A percentile compares a stretch with the other conserved stretches of the same genome.
Conservation (phyloP, 208 protist species). For the Crithidia sp. region DNA sequence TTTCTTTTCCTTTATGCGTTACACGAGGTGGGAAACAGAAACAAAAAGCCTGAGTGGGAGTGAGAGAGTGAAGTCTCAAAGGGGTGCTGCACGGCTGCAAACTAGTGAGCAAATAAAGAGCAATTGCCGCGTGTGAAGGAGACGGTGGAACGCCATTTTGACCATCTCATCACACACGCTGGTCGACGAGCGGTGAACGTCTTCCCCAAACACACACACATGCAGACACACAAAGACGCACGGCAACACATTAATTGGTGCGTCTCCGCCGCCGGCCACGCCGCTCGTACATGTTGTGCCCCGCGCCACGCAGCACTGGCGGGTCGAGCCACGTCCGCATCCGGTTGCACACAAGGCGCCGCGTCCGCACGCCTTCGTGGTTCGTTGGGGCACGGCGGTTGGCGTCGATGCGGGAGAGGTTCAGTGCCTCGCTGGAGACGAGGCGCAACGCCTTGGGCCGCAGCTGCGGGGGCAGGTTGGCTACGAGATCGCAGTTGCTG, state of each 20-base stretch:
- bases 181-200: too few relatives aligned
- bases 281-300: constrained; percentile 87
- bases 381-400: constrained; percentile 75
- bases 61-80: background rate
- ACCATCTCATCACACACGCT: too few relatives aligned
- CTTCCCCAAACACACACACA: constrained; percentile 8
- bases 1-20: too few relatives aligned
- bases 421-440: constrained; percentile 58
- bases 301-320: constrained; percentile 79
- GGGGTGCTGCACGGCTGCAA: background rate
- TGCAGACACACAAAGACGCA: background rate
- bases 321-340: constrained; percentile 86
- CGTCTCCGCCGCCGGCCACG: constrained; percentile 71
- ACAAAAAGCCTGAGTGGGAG: background rate
- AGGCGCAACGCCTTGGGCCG: constrained; percentile 86
- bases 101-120: background rate
- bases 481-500: constrained; percentile 84
- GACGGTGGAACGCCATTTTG: too few relatives aligned
- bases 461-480: constrained; percentile 80
- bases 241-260: background rate
- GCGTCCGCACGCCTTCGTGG: constrained; percentile 70
- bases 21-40: too few relatives aligned
- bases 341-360: constrained; percentile 56
- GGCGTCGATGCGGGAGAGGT: constrained; percentile 84
- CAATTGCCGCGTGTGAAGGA: background rate